phyloP scores from a whole-genome alignment of 345 rosid species.

The Dipteronia dyeriana region DNA sequence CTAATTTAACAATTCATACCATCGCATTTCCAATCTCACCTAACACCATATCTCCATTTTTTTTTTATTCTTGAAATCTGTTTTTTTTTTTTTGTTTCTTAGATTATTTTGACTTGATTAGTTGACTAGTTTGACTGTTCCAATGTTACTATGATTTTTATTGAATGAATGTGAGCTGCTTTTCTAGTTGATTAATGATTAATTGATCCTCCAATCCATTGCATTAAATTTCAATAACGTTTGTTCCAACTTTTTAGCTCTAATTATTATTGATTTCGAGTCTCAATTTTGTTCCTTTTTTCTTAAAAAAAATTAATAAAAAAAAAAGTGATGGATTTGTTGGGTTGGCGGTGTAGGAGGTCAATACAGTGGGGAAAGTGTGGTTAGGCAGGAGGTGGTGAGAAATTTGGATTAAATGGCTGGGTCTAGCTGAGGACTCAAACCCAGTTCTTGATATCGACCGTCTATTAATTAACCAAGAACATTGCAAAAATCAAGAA shows the following conservation, averaged over 20 bases:
- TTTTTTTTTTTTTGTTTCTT: not conserved
- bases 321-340: not conserved
- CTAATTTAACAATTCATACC: not conserved
- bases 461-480: constrained; percentile 22
- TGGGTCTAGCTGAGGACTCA: constrained; percentile 36
- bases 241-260: not conserved
- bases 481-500: not conserved
- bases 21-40: not conserved
- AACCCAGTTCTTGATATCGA: constrained; percentile 49
- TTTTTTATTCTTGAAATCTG: not conserved
- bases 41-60: not conserved
- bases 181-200: not conserved
- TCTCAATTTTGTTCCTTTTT: not conserved
- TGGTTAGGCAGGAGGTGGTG: constrained; percentile 27
- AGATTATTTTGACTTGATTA: not conserved
- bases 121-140: not conserved
- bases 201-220: not conserved
- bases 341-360: not conserved
- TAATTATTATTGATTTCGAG: too few species aligned
- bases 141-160: not conserved
- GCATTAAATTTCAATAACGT: constrained; percentile 6
- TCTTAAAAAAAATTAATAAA: not conserved
- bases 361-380: constrained; percentile 11
- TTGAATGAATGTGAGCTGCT: constrained; percentile 8
- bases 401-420: constrained; percentile 38